Evolutionary conservation across 805 yeast species (phyloP).

Genomic region (Starmerella asiatica): DNA sequence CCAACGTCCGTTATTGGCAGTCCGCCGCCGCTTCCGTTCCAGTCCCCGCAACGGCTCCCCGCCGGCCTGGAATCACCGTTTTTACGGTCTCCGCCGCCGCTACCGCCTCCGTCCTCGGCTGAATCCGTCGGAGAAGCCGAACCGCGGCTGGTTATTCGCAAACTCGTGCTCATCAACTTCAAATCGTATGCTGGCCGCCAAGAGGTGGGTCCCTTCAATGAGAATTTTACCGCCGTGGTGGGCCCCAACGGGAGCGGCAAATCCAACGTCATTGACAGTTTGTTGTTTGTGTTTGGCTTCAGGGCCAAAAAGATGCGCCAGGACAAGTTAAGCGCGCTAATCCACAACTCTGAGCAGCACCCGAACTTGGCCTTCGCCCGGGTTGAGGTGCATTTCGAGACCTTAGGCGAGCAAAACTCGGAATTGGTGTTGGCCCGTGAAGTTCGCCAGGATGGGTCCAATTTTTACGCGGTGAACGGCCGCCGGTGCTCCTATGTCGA

Average conservation of each 20-base stretch:
- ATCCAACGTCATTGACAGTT: conserved; percentile 92
- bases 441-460: conserved; percentile 39
- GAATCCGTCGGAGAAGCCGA: background rate
- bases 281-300: conserved; percentile 93
- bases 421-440: conserved; percentile 62
- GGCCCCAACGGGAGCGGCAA: conserved; percentile 99
- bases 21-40: background rate
- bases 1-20: background rate
- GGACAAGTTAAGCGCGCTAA: conserved; percentile 78
- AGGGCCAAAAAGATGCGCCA: conserved; percentile 96
- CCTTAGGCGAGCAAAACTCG: conserved; percentile 39
- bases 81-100: background rate
- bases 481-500: conserved; percentile 58
- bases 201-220: conserved; percentile 83
- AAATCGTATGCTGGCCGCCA: conserved; percentile 93
- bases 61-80: background rate
- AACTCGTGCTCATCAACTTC: conserved; percentile 66
- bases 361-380: conserved; percentile 61
- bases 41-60: background rate
- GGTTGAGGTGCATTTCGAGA: conserved; percentile 75
- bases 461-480: conserved; percentile 65
- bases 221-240: conserved; percentile 90
- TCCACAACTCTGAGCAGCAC: conserved; percentile 72
- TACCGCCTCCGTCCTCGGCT: background rate
- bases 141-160: conserved; percentile 56